Evolutionary conservation across 1,284 basidiomycete species (phyloP).

Genomic region (Ganoderma meredithae): DNA sequence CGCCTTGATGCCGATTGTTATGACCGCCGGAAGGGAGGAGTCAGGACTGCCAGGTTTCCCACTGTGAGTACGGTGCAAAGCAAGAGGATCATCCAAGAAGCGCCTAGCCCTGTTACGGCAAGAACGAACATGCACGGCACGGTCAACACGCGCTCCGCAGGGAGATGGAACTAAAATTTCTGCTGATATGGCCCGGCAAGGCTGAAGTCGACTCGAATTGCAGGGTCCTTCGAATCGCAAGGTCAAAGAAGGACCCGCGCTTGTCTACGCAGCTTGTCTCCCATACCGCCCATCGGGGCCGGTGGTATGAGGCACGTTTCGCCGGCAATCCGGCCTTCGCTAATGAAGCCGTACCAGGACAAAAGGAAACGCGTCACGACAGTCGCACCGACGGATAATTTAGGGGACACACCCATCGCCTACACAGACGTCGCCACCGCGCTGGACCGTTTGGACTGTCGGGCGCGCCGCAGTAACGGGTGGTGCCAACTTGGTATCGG

Average conservation of each 20-base stretch:
- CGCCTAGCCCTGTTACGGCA: constrained; percentile 22
- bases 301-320: constrained; percentile 22
- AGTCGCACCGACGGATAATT: not conserved
- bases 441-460: not conserved
- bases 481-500: not conserved
- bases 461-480: not conserved
- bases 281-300: constrained; percentile 29
- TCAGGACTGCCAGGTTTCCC: constrained; percentile 20
- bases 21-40: constrained; percentile 14
- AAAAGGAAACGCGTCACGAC: constrained; percentile 11
- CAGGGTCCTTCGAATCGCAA: constrained; percentile 23
- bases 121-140: constrained; percentile 22
- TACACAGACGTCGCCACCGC: not conserved
- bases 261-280: constrained; percentile 15
- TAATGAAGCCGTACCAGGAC: constrained; percentile 18
- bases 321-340: constrained; percentile 28
- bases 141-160: constrained; percentile 17
- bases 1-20: constrained; percentile 7
- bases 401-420: not conserved
- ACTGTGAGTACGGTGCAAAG: constrained; percentile 29
- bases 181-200: constrained; percentile 13
- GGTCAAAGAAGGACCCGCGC: constrained; percentile 13
- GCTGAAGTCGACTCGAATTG: constrained; percentile 20
- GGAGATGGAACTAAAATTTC: constrained; percentile 5
- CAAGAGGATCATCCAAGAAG: constrained; percentile 12